These are phyloP conservation scores for Penicillium crystallinum DNA, from an alignment of 495 filamentous ascomycete species.

Conservation along the genomic window DNA sequence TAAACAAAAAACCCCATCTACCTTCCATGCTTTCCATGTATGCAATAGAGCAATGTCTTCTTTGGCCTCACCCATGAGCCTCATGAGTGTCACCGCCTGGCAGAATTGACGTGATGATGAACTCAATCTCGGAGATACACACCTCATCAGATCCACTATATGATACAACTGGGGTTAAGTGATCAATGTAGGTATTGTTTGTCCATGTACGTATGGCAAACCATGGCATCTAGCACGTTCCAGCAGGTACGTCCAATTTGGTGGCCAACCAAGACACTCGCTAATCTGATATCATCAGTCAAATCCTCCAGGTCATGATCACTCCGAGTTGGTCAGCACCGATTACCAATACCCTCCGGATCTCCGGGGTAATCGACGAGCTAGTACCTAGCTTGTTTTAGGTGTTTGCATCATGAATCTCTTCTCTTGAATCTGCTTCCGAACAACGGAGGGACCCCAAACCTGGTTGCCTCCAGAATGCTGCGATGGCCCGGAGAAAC, in stretches of 20 bases:
- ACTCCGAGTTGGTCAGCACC: constrained; percentile 17
- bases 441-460: neutral
- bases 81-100: neutral
- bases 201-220: no score
- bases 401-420: neutral
- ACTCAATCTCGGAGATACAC: neutral
- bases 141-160: constrained; percentile 8
- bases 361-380: neutral
- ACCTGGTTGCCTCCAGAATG: neutral
- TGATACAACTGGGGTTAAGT: neutral
- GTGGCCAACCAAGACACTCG: neutral
- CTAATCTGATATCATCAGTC: constrained; percentile 17
- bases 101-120: constrained; percentile 1
- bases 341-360: neutral
- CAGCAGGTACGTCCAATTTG: neutral
- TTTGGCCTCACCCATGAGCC: neutral
- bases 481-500: neutral
- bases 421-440: neutral
- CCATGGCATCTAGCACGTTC: no score
- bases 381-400: no score
- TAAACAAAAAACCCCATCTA: no score
- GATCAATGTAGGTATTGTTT: no score
- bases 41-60: no score
- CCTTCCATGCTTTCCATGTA: no score
- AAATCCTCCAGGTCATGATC: neutral